These are phyloP conservation scores for Aspergillus biplanus DNA, from an alignment of 495 filamentous ascomycete genomes.

Conservation along the genomic window DNA sequence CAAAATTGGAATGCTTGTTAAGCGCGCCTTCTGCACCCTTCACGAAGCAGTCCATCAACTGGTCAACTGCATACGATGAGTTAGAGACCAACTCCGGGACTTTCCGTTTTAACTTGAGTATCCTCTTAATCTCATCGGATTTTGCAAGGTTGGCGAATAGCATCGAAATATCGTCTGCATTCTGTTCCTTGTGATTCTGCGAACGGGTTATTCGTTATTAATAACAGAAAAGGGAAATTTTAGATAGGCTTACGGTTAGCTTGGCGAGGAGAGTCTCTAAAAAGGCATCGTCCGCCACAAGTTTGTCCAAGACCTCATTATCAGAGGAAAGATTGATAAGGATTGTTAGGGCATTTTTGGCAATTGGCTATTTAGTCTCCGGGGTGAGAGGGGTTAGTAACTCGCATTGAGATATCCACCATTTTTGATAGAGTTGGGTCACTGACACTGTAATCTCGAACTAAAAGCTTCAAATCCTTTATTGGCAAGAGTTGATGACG, in stretches of 20 bases:
- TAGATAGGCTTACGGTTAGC: slow-evolving; percentile 69
- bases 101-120: slow-evolving; percentile 67
- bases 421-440: neutral
- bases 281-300: slow-evolving; percentile 82
- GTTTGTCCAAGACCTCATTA: slow-evolving; percentile 66
- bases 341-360: slow-evolving; percentile 90
- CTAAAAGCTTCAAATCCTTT: slow-evolving; percentile 85
- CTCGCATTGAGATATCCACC: slow-evolving; percentile 7
- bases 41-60: slow-evolving; percentile 94
- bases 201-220: neutral
- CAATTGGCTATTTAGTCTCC: slow-evolving; percentile 65
- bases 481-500: slow-evolving; percentile 74
- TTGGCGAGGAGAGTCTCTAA: slow-evolving; percentile 70
- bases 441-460: slow-evolving; percentile 77
- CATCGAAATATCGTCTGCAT: slow-evolving; percentile 87
- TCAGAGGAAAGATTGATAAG: slow-evolving; percentile 89
- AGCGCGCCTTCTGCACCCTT: slow-evolving; percentile 79
- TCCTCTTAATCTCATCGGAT: slow-evolving; percentile 66
- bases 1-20: slow-evolving; percentile 85
- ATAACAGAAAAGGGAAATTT: neutral
- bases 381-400: slow-evolving; percentile 6
- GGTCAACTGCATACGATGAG: slow-evolving; percentile 76
- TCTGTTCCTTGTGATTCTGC: slow-evolving; percentile 65
- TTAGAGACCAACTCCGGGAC: slow-evolving; percentile 63
- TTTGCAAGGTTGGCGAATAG: slow-evolving; percentile 91